Percentiles rank a stretch among this genome's conserved stretches.
Evolutionary conservation across 495 filamentous ascomycete genomes (phyloP).

Genomic region (Xylaria intraflava): DNA sequence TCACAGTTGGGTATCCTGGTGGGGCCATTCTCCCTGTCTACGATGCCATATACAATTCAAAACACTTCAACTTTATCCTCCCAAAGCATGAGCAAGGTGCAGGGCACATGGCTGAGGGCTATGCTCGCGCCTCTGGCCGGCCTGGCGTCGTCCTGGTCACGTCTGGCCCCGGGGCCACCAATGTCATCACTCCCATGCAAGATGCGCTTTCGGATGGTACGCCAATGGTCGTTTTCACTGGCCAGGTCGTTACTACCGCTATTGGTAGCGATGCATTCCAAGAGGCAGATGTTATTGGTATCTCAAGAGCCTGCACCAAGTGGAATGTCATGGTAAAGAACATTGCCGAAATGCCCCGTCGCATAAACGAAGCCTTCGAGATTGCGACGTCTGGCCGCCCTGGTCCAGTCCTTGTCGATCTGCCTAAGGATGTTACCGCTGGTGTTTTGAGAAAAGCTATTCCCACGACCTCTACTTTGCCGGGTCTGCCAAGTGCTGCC

Average conservation of each 20-base stretch:
- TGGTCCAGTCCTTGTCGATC: slow-evolving; percentile 72
- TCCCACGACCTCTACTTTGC: slow-evolving; percentile 56
- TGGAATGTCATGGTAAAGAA: slow-evolving; percentile 84
- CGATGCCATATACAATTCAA: slow-evolving; percentile 76
- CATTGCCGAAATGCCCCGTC: slow-evolving; percentile 65
- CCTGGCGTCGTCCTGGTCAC: slow-evolving; percentile 75
- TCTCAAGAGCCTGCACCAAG: slow-evolving; percentile 72
- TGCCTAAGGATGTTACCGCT: slow-evolving; percentile 74
- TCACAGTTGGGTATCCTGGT: slow-evolving; percentile 62
- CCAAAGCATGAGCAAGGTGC: slow-evolving; percentile 76
- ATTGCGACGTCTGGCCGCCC: slow-evolving; percentile 71
- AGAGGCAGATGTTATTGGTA: slow-evolving; percentile 71
- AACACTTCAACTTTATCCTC: slow-evolving; percentile 72
- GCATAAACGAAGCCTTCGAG: slow-evolving; percentile 82
- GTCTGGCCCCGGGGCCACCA: slow-evolving; percentile 72
- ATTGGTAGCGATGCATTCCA: slow-evolving; percentile 80
- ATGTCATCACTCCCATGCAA: slow-evolving; percentile 72
- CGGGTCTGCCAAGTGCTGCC: slow-evolving; percentile 62
- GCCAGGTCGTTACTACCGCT: slow-evolving; percentile 65
- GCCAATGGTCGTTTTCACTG: slow-evolving; percentile 70
- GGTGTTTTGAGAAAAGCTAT: slow-evolving; percentile 61
- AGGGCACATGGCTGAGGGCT: slow-evolving; percentile 77
- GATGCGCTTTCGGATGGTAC: slow-evolving; percentile 74
- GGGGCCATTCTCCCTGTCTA: slow-evolving; percentile 80
- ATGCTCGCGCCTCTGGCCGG: slow-evolving; percentile 66